Evolutionary conservation across 768 basidiomycete species (phyloP).

Genomic region (Pleurotus pulmonarius): DNA sequence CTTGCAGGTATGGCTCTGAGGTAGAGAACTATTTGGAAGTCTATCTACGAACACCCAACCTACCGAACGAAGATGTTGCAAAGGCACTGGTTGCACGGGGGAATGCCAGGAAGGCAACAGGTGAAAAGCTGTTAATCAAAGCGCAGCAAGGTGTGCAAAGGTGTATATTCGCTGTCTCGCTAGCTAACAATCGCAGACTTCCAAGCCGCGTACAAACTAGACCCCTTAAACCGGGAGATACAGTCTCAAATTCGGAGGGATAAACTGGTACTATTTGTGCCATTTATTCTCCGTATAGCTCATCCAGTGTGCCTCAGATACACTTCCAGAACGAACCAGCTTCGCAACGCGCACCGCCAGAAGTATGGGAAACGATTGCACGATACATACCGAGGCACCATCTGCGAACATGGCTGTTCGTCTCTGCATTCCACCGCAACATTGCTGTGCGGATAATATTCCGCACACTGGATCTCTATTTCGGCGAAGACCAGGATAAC

Average conservation of each 20-base stretch:
- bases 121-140: conserved; percentile 50
- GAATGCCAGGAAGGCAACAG: conserved; percentile 52
- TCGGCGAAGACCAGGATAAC: conserved; percentile 61
- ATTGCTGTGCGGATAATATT: conserved; percentile 65
- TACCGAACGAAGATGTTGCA: conserved; percentile 46
- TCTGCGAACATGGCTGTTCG: conserved; percentile 65
- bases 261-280: conserved; percentile 33
- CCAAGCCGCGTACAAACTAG: conserved; percentile 53
- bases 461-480: conserved; percentile 64
- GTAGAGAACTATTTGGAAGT: conserved; percentile 67
- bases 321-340: conserved; percentile 53
- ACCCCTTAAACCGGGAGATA: conserved; percentile 54
- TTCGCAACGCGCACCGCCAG: conserved; percentile 56
- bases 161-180: neutral
- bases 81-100: conserved; percentile 57
- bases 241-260: conserved; percentile 46
- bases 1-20: conserved; percentile 53
- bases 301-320: conserved; percentile 31
- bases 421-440: conserved; percentile 60
- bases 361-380: conserved; percentile 69
- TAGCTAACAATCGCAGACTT: conserved; percentile 42
- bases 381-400: conserved; percentile 58
- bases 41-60: conserved; percentile 56
- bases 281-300: conserved; percentile 1
- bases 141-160: conserved; percentile 52